Evolutionary conservation across 2,329 filamentous ascomycete genomes (phyloP).

Genomic region (Lasiodiplodia gonubiensis): DNA sequence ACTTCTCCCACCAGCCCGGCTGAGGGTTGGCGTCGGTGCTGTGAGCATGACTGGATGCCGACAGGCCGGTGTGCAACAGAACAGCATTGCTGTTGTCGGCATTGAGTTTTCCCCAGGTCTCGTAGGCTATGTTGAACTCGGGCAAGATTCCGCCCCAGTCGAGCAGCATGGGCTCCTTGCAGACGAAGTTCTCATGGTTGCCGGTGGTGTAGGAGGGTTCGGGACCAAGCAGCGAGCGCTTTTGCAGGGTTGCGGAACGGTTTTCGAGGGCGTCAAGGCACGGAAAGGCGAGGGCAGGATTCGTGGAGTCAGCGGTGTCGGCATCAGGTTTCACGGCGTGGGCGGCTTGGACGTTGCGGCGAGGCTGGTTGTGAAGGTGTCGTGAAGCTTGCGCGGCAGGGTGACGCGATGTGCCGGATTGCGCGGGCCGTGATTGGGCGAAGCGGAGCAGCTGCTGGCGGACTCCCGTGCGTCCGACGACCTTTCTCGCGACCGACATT

Average conservation of each 20-base stretch:
- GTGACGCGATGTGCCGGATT: background rate
- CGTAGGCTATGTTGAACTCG: conserved; percentile 89
- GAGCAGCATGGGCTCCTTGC: conserved; percentile 74
- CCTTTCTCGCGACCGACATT: conserved; percentile 15
- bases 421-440: conserved; percentile 13
- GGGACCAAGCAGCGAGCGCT: conserved; percentile 72
- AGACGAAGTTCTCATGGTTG: conserved; percentile 78
- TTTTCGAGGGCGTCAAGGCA: conserved; percentile 51
- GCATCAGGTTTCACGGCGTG: conserved; percentile 32
- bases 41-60: conserved; percentile 95
- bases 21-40: conserved; percentile 86
- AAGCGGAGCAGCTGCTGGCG: conserved; percentile 27
- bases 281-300: conserved; percentile 49
- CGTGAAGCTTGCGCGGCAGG: conserved; percentile 21
- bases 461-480: conserved; percentile 4
- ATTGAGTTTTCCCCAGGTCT: conserved; percentile 87
- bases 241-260: conserved; percentile 70
- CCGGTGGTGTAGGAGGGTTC: conserved; percentile 95
- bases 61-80: conserved; percentile 89
- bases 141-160: conserved; percentile 96
- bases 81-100: conserved; percentile 84
- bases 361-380: conserved; percentile 17
- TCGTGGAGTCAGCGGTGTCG: conserved; percentile 39
- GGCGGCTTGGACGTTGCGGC: conserved; percentile 13
- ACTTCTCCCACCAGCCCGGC: conserved; percentile 98